These are phyloP conservation scores for Syzygium oleosum DNA, from an alignment of 345 rosid genomes.

Conservation along the genomic window DNA sequence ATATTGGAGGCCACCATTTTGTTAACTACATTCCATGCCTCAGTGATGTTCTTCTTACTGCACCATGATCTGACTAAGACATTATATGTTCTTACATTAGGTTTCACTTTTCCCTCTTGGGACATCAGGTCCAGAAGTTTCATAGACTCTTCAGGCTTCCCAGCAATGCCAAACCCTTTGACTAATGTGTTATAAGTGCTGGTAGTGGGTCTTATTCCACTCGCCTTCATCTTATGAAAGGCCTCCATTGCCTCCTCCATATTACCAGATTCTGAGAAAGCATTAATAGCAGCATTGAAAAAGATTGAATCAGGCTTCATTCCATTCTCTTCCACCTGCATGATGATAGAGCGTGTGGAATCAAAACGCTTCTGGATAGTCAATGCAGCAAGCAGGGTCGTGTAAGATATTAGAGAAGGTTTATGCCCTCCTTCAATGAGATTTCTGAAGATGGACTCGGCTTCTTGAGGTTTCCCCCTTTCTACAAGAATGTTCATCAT, in stretches of 20 bases:
- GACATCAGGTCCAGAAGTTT: slow-evolving; percentile 50
- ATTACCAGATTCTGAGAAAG: slow-evolving; percentile 73
- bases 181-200: slow-evolving; percentile 76
- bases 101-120: slow-evolving; percentile 43
- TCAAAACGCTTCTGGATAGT: slow-evolving; percentile 54
- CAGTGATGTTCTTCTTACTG: slow-evolving; percentile 39
- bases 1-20: slow-evolving; percentile 63
- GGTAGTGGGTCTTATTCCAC: slow-evolving; percentile 66
- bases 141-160: slow-evolving; percentile 62
- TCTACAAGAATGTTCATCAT: slow-evolving; percentile 60
- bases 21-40: slow-evolving; percentile 67
- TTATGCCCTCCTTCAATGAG: slow-evolving; percentile 69
- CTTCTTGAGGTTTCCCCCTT: slow-evolving; percentile 68
- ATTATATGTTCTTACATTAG: slow-evolving; percentile 65
- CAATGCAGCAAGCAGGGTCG: slow-evolving; percentile 60
- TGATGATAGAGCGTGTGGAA: slow-evolving; percentile 46
- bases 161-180: slow-evolving; percentile 73
- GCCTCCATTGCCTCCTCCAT: slow-evolving; percentile 63
- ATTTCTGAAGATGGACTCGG: slow-evolving; percentile 43
- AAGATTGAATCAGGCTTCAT: slow-evolving; percentile 74
- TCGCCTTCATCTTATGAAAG: slow-evolving; percentile 58
- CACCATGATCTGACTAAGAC: slow-evolving; percentile 74
- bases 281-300: slow-evolving; percentile 81
- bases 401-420: slow-evolving; percentile 78
- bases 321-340: slow-evolving; percentile 59